These are phyloP conservation scores for Didymella exigua DNA, from an alignment of 2,329 filamentous ascomycete species.

Conservation along the genomic window DNA sequence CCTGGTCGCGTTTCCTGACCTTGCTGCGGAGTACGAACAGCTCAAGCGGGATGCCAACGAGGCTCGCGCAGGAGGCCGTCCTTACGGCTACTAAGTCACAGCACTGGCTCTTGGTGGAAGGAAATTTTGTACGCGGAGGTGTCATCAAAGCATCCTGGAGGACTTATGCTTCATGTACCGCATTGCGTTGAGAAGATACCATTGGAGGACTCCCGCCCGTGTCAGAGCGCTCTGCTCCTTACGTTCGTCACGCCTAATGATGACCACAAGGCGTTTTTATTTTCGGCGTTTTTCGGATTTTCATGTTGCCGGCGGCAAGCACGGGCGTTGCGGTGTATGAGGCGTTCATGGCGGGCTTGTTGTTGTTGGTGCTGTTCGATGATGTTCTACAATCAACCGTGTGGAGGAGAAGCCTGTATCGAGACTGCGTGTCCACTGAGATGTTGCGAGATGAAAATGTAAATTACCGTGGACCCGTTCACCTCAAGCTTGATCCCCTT, in stretches of 20 bases:
- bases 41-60: slow-evolving; percentile 28
- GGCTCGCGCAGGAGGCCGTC: slow-evolving; percentile 24
- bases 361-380: background rate
- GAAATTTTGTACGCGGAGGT: too few relatives aligned
- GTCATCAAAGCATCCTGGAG: background rate
- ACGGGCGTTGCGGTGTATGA: background rate
- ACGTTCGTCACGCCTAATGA: background rate
- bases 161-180: background rate
- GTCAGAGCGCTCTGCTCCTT: background rate
- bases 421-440: background rate
- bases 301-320: background rate
- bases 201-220: background rate
- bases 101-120: background rate
- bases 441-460: background rate
- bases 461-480: background rate
- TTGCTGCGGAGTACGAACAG: slow-evolving; percentile 23
- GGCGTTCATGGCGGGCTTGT: background rate
- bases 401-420: background rate
- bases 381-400: background rate
- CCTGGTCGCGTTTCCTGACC: slow-evolving; percentile 25
- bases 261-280: background rate
- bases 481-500: too few relatives aligned
- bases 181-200: background rate
- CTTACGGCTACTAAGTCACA: slow-evolving; percentile 21
- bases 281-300: background rate